A percentile compares a stretch with the other conserved stretches of the same genome.
These are phyloP conservation scores for Chlorella sorokiniana DNA, from an alignment of 139 green algal genomes.

Conservation along the genomic window DNA sequence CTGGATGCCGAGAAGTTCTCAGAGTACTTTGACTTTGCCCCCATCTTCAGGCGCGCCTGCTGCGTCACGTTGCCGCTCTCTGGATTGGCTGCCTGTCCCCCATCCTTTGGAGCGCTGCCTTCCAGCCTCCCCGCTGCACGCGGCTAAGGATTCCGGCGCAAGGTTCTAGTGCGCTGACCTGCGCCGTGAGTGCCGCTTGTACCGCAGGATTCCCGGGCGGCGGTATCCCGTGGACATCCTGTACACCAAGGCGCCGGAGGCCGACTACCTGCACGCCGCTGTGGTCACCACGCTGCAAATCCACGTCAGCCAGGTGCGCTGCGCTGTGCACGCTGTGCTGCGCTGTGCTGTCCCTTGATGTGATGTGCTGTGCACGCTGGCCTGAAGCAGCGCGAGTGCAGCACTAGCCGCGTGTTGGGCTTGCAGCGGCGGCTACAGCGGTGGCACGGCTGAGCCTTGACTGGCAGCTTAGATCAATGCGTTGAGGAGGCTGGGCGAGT, in stretches of 20 bases:
- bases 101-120: too few relatives aligned
- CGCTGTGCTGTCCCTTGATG: neutral
- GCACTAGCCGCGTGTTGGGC: too few relatives aligned
- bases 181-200: too few relatives aligned
- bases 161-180: too few relatives aligned
- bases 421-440: too few relatives aligned
- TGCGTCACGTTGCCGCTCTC: neutral
- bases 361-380: neutral
- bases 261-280: slow-evolving; percentile 92
- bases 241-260: slow-evolving; percentile 94
- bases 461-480: too few relatives aligned
- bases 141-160: too few relatives aligned
- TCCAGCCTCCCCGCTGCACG: too few relatives aligned
- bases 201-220: slow-evolving; percentile 76
- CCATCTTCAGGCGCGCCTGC: slow-evolving; percentile 79
- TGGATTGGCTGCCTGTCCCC: neutral
- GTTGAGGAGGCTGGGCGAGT: too few relatives aligned
- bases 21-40: slow-evolving; percentile 96
- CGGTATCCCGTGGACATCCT: slow-evolving; percentile 97
- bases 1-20: slow-evolving; percentile 93
- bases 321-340: neutral
- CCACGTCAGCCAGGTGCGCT: slow-evolving; percentile 67
- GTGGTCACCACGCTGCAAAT: slow-evolving; percentile 90
- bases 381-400: too few relatives aligned
- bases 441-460: too few relatives aligned